Evolutionary conservation across 192 early-diverging fungal species (phyloP).

Genomic region (Kickxella alabastrina): DNA sequence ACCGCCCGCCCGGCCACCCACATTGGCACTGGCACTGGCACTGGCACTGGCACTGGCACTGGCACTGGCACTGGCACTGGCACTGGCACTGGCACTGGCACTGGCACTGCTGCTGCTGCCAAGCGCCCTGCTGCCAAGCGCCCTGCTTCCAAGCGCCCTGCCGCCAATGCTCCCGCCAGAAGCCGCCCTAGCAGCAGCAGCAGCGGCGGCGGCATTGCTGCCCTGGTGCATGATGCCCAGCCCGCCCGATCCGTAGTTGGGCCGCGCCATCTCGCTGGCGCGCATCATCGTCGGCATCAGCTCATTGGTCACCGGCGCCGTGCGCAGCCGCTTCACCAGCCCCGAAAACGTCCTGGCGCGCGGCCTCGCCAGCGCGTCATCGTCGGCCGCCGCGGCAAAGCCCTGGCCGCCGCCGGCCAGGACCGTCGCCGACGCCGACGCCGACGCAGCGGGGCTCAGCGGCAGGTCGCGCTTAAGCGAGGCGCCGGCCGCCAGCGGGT

Average conservation of each 20-base stretch:
- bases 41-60: no score
- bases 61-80: no score
- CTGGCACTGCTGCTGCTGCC: no score
- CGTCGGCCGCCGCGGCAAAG: not conserved
- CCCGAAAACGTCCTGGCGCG: constrained; percentile 33
- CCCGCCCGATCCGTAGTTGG: not conserved
- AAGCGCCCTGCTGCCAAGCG: no score
- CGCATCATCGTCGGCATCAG: constrained; percentile 8
- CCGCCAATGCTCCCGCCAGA: constrained; percentile 3
- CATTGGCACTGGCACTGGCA: no score
- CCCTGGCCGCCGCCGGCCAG: constrained; percentile 69
- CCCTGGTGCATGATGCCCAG: no score
- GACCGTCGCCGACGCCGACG: constrained; percentile 19
- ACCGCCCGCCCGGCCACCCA: no score
- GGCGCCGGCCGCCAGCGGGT: constrained; percentile 17
- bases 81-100: no score
- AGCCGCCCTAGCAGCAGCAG: not conserved
- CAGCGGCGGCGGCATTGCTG: no score
- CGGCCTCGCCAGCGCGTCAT: not conserved
- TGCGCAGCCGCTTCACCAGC: constrained; percentile 33
- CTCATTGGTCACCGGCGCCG: constrained; percentile 2
- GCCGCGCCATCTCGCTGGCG: not conserved
- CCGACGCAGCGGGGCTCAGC: constrained; percentile 15
- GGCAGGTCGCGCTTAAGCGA: constrained; percentile 39
- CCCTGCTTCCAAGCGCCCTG: no score